Evolutionary conservation across 345 rosid genomes (phyloP), one percentile per base, ranked within the genome.

Genomic region (Adansonia digitata): DNA sequence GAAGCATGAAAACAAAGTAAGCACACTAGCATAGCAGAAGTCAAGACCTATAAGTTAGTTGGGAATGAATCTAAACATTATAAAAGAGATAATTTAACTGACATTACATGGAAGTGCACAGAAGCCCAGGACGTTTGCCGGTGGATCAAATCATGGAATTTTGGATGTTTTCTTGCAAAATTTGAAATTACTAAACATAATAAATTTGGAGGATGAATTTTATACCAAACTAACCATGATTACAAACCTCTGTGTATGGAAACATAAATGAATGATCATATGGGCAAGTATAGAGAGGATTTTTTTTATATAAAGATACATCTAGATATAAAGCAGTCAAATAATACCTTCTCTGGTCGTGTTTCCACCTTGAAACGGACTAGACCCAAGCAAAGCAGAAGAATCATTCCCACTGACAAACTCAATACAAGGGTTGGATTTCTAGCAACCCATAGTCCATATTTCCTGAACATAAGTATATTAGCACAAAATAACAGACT

Each of bases 341-440:
- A 73, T 27, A 20, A 35, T 86, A 95, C 99, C 93, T 95, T 95
- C 82, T 90, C 97, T 65, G 99, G 99, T 62, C 94, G 84, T 63
- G 99, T 95, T 86, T 95, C 99, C 75, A 95, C 99, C 88, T 93
- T 88, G 85, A 93, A 93, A 48, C 85, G 95, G 77, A 95, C 74
- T 40, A 95, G 83, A 76, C 98, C 99, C 51, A 95, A 67, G 79
- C 98, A 95, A 81, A 91, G 98, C 27, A 93, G 80, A 80, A 95
- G 93, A 83, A 91, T 84, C 60, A 75, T 66, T 73, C 83, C 85
- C 80, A 93, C 55, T 42, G 99, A 95, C 76, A 84, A 80, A 79
- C 82, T 79, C 83, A 95, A 78, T 34, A 89, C 86, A 10, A 89
- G 88, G 73, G 82, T 72, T 55, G 97, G 99, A 84, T 91, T 87